These are phyloP conservation scores for Mortierella sp. DNA, from an alignment of 371 early-diverging fungal species.

Conservation along the genomic window DNA sequence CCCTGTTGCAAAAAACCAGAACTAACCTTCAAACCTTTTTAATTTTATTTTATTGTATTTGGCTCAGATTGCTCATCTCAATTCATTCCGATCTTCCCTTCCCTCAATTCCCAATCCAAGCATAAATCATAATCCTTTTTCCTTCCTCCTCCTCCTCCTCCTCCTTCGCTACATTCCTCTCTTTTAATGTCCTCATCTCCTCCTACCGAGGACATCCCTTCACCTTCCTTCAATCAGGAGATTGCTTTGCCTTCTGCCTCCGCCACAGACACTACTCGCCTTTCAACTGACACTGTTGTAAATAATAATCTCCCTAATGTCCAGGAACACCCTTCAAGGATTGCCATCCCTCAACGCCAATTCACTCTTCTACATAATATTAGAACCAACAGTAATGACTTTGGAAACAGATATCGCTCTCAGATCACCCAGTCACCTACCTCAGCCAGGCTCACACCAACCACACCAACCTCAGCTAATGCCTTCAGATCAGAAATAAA, in stretches of 20 bases:
- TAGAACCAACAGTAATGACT: neutral
- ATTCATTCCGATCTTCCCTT: no score
- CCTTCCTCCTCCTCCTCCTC: neutral
- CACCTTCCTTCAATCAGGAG: neutral
- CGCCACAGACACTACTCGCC: neutral
- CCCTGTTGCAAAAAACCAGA: no score
- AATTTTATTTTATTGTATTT: no score
- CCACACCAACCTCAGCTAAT: neutral
- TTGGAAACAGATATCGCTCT: neutral
- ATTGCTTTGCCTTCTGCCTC: constrained; percentile 4
- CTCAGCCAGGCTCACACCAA: neutral
- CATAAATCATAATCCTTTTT: no score
- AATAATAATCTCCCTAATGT: neutral
- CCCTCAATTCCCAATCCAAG: no score
- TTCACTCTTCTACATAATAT: neutral
- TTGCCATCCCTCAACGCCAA: constrained; percentile 5
- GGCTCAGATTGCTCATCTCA: no score
- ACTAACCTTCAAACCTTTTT: no score
- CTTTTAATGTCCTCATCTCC: neutral
- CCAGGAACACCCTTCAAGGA: neutral
- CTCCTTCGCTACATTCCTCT: neutral
- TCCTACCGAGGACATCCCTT: neutral
- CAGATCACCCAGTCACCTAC: constrained; percentile 5
- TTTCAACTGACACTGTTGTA: neutral
- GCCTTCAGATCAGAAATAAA: neutral